phyloP scores from a whole-genome alignment of 345 rosid genomes.

The Xanthoceras sorbifolium region DNA sequence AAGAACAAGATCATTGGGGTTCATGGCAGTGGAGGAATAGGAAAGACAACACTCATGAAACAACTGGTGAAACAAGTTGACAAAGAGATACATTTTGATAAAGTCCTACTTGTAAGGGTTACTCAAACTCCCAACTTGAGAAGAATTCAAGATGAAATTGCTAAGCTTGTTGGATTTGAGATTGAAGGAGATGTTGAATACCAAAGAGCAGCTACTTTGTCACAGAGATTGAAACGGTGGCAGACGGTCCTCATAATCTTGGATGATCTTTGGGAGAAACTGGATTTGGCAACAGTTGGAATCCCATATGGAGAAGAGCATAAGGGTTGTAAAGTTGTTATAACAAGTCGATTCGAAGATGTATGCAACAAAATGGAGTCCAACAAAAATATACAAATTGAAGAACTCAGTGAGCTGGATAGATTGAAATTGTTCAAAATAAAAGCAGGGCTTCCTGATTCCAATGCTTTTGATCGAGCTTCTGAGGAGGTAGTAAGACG shows the following conservation, averaged over 20 bases:
- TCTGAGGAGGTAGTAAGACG: background rate
- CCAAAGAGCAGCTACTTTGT: conserved; percentile 22
- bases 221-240: background rate
- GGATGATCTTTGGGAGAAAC: conserved; percentile 32
- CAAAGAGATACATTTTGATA: conserved; percentile 16
- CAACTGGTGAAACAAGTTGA: background rate
- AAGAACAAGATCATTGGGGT: background rate
- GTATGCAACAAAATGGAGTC: conserved; percentile 23
- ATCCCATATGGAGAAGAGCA: conserved; percentile 18
- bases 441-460: conserved; percentile 13
- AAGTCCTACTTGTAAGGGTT: conserved; percentile 8
- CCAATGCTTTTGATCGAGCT: background rate
- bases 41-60: background rate
- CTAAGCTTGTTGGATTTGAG: conserved; percentile 6
- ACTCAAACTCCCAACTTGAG: conserved; percentile 12
- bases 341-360: conserved; percentile 19
- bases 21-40: conserved; percentile 3
- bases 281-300: conserved; percentile 29
- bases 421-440: conserved; percentile 29
- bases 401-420: conserved; percentile 17
- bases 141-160: conserved; percentile 27
- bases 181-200: conserved; percentile 9
- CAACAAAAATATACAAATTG: background rate
- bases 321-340: conserved; percentile 28
- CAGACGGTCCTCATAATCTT: conserved; percentile 34